phyloP scores from a whole-genome alignment of 2,329 filamentous ascomycete species.

The Pezicula neosporulosa region DNA sequence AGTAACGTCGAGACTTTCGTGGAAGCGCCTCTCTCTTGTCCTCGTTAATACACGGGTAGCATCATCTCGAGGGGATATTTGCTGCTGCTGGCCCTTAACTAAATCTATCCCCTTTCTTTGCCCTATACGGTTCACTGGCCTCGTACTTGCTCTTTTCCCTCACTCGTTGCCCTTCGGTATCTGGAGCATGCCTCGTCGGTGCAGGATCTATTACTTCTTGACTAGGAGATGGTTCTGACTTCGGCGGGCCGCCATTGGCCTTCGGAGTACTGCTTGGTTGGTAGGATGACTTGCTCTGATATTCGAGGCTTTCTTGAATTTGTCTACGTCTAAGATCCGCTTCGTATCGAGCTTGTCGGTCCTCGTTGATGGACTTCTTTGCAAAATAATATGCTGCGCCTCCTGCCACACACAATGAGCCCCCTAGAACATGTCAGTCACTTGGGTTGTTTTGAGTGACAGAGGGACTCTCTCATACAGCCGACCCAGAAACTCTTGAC shows the following conservation, averaged over 20 bases:
- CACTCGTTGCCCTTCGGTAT: constrained; percentile 63
- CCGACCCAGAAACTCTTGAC: constrained; percentile 59
- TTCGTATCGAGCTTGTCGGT: constrained; percentile 70
- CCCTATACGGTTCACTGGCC: constrained; percentile 68
- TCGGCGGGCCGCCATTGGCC: constrained; percentile 46
- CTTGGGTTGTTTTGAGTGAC: not conserved
- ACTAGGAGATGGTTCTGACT: constrained; percentile 64
- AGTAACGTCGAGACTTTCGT: too few species aligned
- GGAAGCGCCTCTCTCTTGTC: not conserved
- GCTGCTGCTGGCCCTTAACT: constrained; percentile 36
- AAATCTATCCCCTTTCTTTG: constrained; percentile 84
- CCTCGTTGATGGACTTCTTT: constrained; percentile 89
- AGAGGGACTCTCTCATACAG: not conserved
- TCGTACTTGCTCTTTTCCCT: constrained; percentile 89
- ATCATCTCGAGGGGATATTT: not conserved
- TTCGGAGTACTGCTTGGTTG: constrained; percentile 24
- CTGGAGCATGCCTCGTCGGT: constrained; percentile 75
- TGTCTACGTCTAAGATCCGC: constrained; percentile 58
- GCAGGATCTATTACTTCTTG: constrained; percentile 80
- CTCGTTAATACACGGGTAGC: not conserved
- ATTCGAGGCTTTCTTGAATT: constrained; percentile 51
- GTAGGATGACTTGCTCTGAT: constrained; percentile 28
- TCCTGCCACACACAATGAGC: constrained; percentile 80
- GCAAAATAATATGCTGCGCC: constrained; percentile 94
- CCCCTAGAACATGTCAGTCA: constrained; percentile 52